Evolutionary conservation across 1,284 basidiomycete species (phyloP).

Genomic region (Stereum hirsutum): DNA sequence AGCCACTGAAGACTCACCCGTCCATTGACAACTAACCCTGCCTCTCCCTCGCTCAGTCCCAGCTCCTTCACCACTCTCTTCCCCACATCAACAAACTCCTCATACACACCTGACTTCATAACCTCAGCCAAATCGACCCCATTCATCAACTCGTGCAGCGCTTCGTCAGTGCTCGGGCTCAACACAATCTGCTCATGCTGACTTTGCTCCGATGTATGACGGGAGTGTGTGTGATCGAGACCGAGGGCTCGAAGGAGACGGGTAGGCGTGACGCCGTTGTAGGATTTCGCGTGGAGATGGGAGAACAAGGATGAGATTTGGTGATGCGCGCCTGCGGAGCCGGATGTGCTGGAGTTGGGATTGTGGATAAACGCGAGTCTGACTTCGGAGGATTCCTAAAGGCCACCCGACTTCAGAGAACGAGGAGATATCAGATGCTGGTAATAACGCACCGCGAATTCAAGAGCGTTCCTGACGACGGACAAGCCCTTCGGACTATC

Average conservation of each 20-base stretch:
- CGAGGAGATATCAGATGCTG: neutral
- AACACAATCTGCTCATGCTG: conserved; percentile 27
- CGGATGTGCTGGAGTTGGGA: conserved; percentile 23
- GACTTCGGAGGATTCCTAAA: neutral
- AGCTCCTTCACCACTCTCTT: conserved; percentile 41
- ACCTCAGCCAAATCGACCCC: conserved; percentile 25
- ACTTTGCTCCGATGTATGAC: conserved; percentile 16
- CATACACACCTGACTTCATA: conserved; percentile 25
- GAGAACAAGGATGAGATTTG: conserved; percentile 34
- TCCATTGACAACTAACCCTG: conserved; percentile 72
- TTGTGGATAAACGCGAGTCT: conserved; percentile 57
- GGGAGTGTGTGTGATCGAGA: conserved; percentile 8
- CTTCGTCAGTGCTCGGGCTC: conserved; percentile 22
- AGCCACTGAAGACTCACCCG: conserved; percentile 39
- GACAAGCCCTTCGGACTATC: conserved; percentile 51
- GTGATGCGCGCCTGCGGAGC: conserved; percentile 11
- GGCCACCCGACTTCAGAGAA: too few relatives aligned
- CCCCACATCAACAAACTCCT: conserved; percentile 31
- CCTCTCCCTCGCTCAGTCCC: conserved; percentile 45
- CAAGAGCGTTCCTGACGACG: conserved; percentile 54
- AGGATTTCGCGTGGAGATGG: too few relatives aligned
- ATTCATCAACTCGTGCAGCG: conserved; percentile 25
- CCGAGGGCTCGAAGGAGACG: conserved; percentile 31
- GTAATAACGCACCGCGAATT: conserved; percentile 45
- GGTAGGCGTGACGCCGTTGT: conserved; percentile 25